Evolutionary conservation across 225 moss, liverwort and hornwort genomes (phyloP), one percentile per base, ranked within the genome.

Genomic region (Neckera pumila): DNA sequence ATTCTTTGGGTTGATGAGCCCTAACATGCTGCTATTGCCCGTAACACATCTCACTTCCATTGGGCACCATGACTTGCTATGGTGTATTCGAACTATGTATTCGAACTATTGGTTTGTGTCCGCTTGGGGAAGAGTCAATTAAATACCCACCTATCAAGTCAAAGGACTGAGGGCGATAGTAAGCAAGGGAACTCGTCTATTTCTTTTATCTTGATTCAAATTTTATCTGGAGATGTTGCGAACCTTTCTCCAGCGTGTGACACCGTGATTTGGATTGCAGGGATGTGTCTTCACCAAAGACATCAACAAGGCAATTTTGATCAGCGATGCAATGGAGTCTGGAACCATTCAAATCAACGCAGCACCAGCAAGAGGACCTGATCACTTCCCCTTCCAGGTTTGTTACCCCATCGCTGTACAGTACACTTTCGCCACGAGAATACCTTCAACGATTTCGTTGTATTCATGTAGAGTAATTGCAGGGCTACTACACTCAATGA

Each of bases 361-460:
- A 31, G 92, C 94, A 56, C 94, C 94, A 58, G 92, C 94, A 30
- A 87, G 94, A 91, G 92, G 94, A 87, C 94, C 94, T 8, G 94
- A 94, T 71, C 94, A 94, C 90, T 94, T 94, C 74, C 94, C 94
- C 71, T 94, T 94, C 91, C 94, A 94, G 93, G 94, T 93, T 53
- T 47, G 84, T 60, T 38, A 45, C 14, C 42, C 56, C 25, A 42
- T 63, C 9, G 40, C 43, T 73, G 7, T 14, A 20, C 28, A 28
- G 7, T 14, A 20, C 28, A 28, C 47, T 76, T 74, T 10, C 80
- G 20, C 43, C 49, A 60, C 28, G 3, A 42, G 9, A 31, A 10
- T 42, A 19, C 10, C 34, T 67, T 20, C 26, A 51, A 75, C 15
- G 18, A 75, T 51, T 60, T 85, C 27, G 30, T 84, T 43, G 26